A percentile compares a stretch with the other conserved stretches of the same genome.
These are phyloP conservation scores for Microcyclospora pomicola DNA, from an alignment of 2,329 filamentous ascomycete genomes.

Conservation along the genomic window DNA sequence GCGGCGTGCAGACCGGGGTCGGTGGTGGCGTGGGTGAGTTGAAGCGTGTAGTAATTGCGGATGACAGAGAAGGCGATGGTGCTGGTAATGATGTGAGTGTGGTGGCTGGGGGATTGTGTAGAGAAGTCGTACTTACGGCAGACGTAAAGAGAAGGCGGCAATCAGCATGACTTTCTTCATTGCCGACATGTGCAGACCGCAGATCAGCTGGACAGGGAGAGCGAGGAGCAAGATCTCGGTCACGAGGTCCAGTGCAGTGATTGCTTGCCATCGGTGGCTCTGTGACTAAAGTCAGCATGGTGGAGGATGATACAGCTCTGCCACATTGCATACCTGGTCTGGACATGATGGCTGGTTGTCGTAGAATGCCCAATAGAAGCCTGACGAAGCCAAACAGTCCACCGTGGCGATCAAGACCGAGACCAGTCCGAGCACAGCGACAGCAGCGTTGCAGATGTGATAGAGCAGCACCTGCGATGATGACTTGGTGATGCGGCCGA, in stretches of 20 bases:
- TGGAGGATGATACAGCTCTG: background rate
- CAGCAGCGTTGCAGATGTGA: constrained; percentile 12
- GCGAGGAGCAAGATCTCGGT: constrained; percentile 22
- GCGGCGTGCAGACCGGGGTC: constrained; percentile 23
- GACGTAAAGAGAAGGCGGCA: constrained; percentile 24
- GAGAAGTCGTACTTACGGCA: constrained; percentile 17
- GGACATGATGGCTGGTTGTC: constrained; percentile 13
- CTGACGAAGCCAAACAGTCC: constrained; percentile 13
- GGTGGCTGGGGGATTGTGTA: background rate
- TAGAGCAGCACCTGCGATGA: constrained; percentile 14
- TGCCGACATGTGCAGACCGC: constrained; percentile 25
- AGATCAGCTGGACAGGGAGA: constrained; percentile 23
- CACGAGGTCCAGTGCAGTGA: constrained; percentile 27
- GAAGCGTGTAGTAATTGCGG: constrained; percentile 23
- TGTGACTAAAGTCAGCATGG: constrained; percentile 5
- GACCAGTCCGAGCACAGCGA: constrained; percentile 14
- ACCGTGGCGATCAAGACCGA: constrained; percentile 18
- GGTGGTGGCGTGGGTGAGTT: constrained; percentile 10
- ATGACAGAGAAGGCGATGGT: constrained; percentile 22
- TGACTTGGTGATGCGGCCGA: constrained; percentile 19
- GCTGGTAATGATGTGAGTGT: constrained; percentile 6
- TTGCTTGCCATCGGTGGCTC: constrained; percentile 23
- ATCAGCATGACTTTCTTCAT: constrained; percentile 23
- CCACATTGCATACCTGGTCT: constrained; percentile 12
- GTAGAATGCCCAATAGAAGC: constrained; percentile 19